A percentile compares a stretch with the other conserved stretches of the same genome.
Conservation (phyloP, 2,329 filamentous ascomycete genomes). For the Cladosporium cucumerinum region DNA sequence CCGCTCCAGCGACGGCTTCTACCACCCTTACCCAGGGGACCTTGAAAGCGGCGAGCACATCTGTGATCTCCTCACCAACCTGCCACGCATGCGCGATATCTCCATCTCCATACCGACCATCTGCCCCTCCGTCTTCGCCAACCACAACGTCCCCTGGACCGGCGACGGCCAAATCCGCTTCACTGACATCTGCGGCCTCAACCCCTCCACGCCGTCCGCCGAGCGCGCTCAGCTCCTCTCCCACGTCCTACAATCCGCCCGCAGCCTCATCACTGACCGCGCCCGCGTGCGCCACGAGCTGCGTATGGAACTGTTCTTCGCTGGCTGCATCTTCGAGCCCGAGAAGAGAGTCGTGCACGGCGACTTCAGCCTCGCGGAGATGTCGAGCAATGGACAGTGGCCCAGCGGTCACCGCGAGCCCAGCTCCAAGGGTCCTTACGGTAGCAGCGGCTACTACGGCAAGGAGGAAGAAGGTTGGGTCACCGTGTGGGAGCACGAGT, state of each 20-base stretch:
- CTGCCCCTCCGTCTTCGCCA: slow-evolving; percentile 46
- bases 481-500: slow-evolving; percentile 35
- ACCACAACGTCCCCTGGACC: slow-evolving; percentile 43
- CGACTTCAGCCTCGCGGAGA: slow-evolving; percentile 45
- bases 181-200: slow-evolving; percentile 45
- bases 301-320: slow-evolving; percentile 50
- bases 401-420: slow-evolving; percentile 33
- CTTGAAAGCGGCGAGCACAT: slow-evolving; percentile 45
- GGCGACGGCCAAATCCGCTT: slow-evolving; percentile 51
- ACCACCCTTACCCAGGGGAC: slow-evolving; percentile 48
- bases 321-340: slow-evolving; percentile 51
- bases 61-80: slow-evolving; percentile 46
- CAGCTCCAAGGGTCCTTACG: slow-evolving; percentile 48
- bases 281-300: slow-evolving; percentile 39
- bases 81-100: slow-evolving; percentile 47
- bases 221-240: slow-evolving; percentile 37
- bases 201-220: slow-evolving; percentile 34
- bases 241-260: slow-evolving; percentile 41
- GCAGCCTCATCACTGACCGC: slow-evolving; percentile 40
- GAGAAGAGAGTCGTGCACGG: slow-evolving; percentile 46
- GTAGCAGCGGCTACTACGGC: slow-evolving; percentile 48
- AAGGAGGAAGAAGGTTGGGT: slow-evolving; percentile 47
- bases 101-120: slow-evolving; percentile 49
- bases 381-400: slow-evolving; percentile 42
- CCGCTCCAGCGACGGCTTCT: slow-evolving; percentile 51